Evolutionary conservation across 805 yeast genomes (phyloP), one percentile per base, ranked within the genome.

Genomic region (Candida alai): DNA sequence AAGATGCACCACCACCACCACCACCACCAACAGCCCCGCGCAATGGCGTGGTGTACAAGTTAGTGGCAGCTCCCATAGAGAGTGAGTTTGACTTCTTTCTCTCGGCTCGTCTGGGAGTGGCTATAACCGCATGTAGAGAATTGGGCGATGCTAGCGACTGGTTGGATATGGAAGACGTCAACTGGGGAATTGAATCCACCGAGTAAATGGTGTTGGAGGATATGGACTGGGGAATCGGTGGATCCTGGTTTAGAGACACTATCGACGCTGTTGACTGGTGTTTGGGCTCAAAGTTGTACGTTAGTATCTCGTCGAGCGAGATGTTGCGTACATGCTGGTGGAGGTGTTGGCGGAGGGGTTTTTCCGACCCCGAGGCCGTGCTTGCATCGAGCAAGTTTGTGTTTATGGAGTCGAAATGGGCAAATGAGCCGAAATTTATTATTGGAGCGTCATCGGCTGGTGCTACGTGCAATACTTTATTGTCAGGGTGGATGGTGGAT

Each of bases 21-120:
- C n/a, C n/a, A n/a, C n/a, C n/a, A n/a, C n/a, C n/a, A n/a, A n/a
- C n/a, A n/a, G n/a, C 27, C 15, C 27, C 27, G 30, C 66, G 54
- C 24, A 61, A 48, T 1, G 73, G 70, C 2, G 72, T 68, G 12
- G 55, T 46, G 37, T 54, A 47, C 35, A 41, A 39, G 19, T 37
- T 41, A 17, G 43, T 36, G 15, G 43, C 37, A 14, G 4, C 28
- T 6, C 16, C n/a, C 41, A 65, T 51, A 25, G 60, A 47, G 28
- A 65, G 43, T 37, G 67, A 55, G 26, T 59, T 44, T 41, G 65
- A 52, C 49, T 60, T 55, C 30, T 56, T 58, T 37, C 70, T 47
- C 16, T 52, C 52, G 13, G 41, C 27, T 36, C 61, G 49, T 14
- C 63, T 46, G 2, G 72, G 70, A 6, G 70, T 65, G 23, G 61